Conservation (phyloP, 2,329 filamentous ascomycete species). For the Coniosporium uncinatum region DNA sequence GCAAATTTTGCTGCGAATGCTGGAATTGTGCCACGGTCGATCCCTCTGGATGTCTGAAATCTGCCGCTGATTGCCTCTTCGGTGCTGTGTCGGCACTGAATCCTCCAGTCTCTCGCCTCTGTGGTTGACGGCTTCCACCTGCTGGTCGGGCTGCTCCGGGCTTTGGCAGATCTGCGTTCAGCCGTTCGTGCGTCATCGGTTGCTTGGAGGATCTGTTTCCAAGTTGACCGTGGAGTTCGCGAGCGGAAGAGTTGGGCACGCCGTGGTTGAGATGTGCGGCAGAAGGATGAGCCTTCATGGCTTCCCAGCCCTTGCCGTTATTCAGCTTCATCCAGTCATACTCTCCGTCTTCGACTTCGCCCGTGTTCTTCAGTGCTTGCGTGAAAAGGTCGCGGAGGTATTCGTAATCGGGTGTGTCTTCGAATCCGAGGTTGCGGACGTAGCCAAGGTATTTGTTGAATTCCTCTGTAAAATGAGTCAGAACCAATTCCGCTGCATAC, state of each 20-base stretch:
- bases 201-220: slow-evolving; percentile 50
- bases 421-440: slow-evolving; percentile 95
- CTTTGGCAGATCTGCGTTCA: slow-evolving; percentile 45
- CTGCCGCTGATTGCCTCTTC: slow-evolving; percentile 57
- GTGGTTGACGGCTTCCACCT: slow-evolving; percentile 51
- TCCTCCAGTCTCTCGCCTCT: slow-evolving; percentile 13
- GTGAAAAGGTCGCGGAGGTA: slow-evolving; percentile 96
- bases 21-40: slow-evolving; percentile 97
- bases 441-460: slow-evolving; percentile 98
- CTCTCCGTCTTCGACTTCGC: slow-evolving; percentile 94
- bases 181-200: slow-evolving; percentile 35
- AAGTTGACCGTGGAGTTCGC: slow-evolving; percentile 70
- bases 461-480: slow-evolving; percentile 56
- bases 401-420: slow-evolving; percentile 98
- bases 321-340: slow-evolving; percentile 99
- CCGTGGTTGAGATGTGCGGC: slow-evolving; percentile 75
- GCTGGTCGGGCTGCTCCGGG: slow-evolving; percentile 57
- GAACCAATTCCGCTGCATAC: no score
- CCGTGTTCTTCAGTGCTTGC: slow-evolving; percentile 88
- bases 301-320: slow-evolving; percentile 89
- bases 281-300: slow-evolving; percentile 62
- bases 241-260: slow-evolving; percentile 75
- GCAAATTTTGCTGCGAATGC: slow-evolving; percentile 84
- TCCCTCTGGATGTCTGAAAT: slow-evolving; percentile 78
- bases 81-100: slow-evolving; percentile 10